Conservation (phyloP, 2,329 filamentous ascomycete species). For the Penicillium sp. region DNA sequence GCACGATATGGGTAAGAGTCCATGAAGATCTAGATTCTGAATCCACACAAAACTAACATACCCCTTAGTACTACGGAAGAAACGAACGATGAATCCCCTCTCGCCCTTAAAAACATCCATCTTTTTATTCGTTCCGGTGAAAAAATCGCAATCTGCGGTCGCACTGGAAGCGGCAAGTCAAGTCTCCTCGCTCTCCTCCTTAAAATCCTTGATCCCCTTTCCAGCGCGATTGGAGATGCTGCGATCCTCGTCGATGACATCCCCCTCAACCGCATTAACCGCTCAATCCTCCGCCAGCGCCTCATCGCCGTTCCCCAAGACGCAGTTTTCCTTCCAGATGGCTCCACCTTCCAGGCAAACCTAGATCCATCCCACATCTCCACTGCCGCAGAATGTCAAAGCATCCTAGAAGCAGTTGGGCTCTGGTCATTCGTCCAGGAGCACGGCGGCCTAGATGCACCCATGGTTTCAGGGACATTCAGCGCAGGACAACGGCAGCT, state of each 20-base stretch:
- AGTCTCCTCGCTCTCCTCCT: neutral
- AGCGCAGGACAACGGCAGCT: neutral
- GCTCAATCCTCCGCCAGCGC: constrained; percentile 46
- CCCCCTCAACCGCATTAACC: constrained; percentile 23
- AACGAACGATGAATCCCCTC: neutral
- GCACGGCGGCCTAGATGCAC: neutral
- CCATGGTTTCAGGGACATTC: neutral
- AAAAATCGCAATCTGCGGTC: neutral
- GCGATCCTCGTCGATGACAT: neutral
- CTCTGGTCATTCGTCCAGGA: neutral
- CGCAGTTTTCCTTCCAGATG: constrained; percentile 52
- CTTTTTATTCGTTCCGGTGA: neutral
- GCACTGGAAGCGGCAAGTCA: neutral
- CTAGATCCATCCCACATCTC: constrained; percentile 41
- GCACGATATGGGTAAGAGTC: neutral
- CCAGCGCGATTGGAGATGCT: neutral
- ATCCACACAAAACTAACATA: neutral
- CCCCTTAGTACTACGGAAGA: neutral
- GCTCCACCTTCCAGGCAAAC: constrained; percentile 43
- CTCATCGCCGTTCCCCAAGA: constrained; percentile 58
- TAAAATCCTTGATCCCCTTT: neutral
- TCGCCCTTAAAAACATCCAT: neutral
- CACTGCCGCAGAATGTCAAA: constrained; percentile 1
- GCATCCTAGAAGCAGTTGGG: neutral
- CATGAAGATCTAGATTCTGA: neutral